Evolutionary conservation across 1,284 basidiomycete genomes (phyloP), one percentile per base, ranked within the genome.

Genomic region (Albatrellus sp.): DNA sequence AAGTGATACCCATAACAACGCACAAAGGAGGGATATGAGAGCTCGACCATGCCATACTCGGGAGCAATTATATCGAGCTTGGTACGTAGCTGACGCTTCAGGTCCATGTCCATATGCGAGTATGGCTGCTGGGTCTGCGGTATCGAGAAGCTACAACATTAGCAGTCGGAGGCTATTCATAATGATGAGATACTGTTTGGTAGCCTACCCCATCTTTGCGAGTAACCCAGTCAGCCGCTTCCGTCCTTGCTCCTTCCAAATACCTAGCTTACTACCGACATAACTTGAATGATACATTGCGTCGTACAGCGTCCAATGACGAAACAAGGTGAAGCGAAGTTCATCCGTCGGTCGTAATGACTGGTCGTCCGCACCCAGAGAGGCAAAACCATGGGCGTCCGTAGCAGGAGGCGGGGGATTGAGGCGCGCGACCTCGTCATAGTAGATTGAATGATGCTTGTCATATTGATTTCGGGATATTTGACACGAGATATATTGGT

Each of bases 241-340:
- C 47, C 86, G 72, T 3, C 96, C 96, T 44, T 80, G 77, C 59
- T 98, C 94, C 56, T 88, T 88, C 96, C 96, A 98, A 42, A 97
- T 87, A 1, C 91, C 91, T 51, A 99, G 73, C 61, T 93, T 92
- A 36, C 86, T 83, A 1, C 93, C 94, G 12, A 99, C 85, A 57
- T 98, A 99, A 50, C 86, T 85, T 1, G 92, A 96, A 60, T 99
- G 94, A 57, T 87, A 85, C 94, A 99, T 98, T 10, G 91, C 80
- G 57, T 97, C 92, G 59, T 98, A 98, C 35, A 99, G 63, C 40
- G 84, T 96, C 96, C 96, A 99, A 64, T 98, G 96, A 43, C 94
- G 75, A 61, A 96, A 94, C 40, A 98, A 72, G 62, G 85, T 91
- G 61, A 99, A 98, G 10, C 96, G 74, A 44, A 96, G 68, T 59